Base-by-base conservation (phyloP, 2,329 filamentous ascomycete species). In the Cercospora zeae-maydis region DNA sequence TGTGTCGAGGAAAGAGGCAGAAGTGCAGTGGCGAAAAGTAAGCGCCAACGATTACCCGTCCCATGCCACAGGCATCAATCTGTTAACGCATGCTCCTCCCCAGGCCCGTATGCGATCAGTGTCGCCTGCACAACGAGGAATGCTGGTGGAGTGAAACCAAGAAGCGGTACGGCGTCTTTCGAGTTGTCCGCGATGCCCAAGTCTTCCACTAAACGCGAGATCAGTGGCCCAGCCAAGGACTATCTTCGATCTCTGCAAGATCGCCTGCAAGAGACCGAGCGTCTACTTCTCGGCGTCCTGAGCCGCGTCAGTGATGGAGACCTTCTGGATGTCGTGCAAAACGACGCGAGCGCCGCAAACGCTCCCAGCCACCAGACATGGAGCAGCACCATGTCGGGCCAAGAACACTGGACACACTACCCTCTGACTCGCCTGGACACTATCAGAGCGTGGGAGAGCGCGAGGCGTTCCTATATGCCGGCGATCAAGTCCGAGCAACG, bases 121-220 rank as follows among this genome's bases (percentile, higher is more conserved):
- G 67, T 31, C 61, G 63, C 34, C 19, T 63, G 53, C 66, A 69
- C 56, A 67, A 69, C 39, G 67, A 69, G 39, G 66, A 69, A 13
- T 69, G 67, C 59, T 67, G 67, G 66, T 69, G 67, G 67, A 67
- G 66, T 34, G 67, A 69, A 36, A 65, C 65, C 58, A 69, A 69
- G 66, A 69, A 69, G 49, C 63, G 65, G 60, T 61, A 19, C 31
- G 56, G n/a, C 10, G 6, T 3, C 10, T 19, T 31, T 19, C 9
- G 27, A 9, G 14, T 16, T 13, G 14, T 13, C n/a, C 8, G 10
- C 5, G 13, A 42, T 24, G 14, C 21, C 2, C 42, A 34, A 8
- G 21, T 27, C 34, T 10, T 31, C 14, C 37, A 34, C 58, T 63
- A 30, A n/a, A 64, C 24, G 42, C 30, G 37, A 19, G 5, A 11